Evolutionary conservation across 2,329 filamentous ascomycete species (phyloP), one percentile per base, ranked within the genome.

Genomic region (Conoideocrella luteorostrata): DNA sequence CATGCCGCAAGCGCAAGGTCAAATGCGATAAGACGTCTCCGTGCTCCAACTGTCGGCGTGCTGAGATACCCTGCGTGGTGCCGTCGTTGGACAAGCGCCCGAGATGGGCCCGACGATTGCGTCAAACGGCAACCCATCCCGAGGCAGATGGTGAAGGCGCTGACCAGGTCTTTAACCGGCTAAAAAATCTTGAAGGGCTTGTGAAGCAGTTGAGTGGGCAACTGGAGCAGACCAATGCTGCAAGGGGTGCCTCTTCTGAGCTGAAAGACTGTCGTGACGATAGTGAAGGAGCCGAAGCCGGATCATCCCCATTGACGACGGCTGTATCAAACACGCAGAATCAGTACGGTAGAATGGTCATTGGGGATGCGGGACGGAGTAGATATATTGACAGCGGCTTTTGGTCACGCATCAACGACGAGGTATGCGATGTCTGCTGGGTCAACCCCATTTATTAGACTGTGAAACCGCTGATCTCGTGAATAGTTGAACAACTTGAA

Each of bases 11-110:
- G 26, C 74, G 76, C 36, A 79, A 79, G 50, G 75, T 80, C 4
- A 72, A 74, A 35, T 80, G 77, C 56, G 72, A 79, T 54, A 78
- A 77, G 56, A 58, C 62, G 34, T 70, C 69, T 4, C 76, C 76
- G 2, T 80, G 77, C 50, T 72, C 75, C 4, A 78, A 78, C 50
- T 80, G 76, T 52, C 70, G 69, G 9, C 67, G 70, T 4, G 75
- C 69, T 10, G 67, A 70, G 40, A 75, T 78, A 32, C 60, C 68
- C 9, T 80, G 76, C 48, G 59, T 77, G 21, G 60, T 72, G 13
- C 74, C 75, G 0, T 67, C 72, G 2, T 56, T 59, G 33, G 69
- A 77, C 45, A 69, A 69, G 2, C 68, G 71, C 0, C 75, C 75
- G 44, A 63, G 72, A 58, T 78, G 76, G 72, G 72, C 73, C 30